Base-by-base conservation (phyloP, 768 basidiomycete species). In the Suillus placidus region DNA sequence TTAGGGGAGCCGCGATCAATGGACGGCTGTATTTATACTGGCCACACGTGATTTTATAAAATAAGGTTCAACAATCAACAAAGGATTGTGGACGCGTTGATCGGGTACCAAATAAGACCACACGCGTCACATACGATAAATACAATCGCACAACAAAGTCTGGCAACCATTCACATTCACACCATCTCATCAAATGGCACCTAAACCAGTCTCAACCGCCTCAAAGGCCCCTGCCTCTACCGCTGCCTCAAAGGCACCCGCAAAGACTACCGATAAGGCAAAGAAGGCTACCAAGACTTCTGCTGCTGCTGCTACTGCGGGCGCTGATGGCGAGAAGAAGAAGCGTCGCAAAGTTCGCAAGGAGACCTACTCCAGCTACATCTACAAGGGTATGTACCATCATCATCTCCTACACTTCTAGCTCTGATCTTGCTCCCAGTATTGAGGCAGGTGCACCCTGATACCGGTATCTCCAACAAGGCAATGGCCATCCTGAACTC, bases 391-490 rank as follows among this genome's bases (percentile, higher is more conserved):
- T 92, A 6, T 2, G 54, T 45, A 30, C 6, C 26, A 18, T 55
- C 60, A 18, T 10, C 54, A 14, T 47, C 32, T 38, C 67, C 47
- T 54, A 1, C 16, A 58, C 26, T 18, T 35, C 38, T 30, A 10
- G 20, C 2, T 26, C 66, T 67, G 18, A 74, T 47, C 37, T 38
- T 45, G 23, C 51, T 32, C 60, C 7, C 65, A 94, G 95, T 97
- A 70, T 86, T 97, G 72, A 97, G 93, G 82, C 97, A 97, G 82
- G 95, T 97, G 69, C 96, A 97, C 82, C 97, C 96, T 62, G 95
- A 97, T 73, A 97, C 95, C 62, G 96, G 96, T 90, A 97, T 97
- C 86, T 97, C 95, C 45, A 97, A 94, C 87, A 97, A 97, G 80
- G 94, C 94, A 32, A 96, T 97, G 94, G 92, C 94, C 67, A 95